A percentile compares a stretch with the other conserved stretches of the same genome.
These are phyloP conservation scores for Exophiala phaeomuriformis DNA, from an alignment of 2,329 filamentous ascomycete genomes.

Conservation along the genomic window DNA sequence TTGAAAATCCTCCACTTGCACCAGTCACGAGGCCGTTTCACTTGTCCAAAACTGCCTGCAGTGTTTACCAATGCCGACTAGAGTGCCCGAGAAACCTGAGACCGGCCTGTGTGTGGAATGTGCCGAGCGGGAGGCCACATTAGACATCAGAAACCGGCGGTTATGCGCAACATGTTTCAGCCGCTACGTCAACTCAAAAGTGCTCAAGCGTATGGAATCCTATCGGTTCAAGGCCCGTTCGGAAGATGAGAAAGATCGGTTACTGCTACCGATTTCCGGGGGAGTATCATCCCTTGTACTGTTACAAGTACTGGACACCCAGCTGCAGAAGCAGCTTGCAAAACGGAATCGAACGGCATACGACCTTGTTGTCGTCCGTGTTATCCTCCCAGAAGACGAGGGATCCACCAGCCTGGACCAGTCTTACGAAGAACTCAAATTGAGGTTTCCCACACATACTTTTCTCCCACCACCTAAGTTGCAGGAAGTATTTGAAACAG, in stretches of 20 bases:
- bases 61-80: neutral
- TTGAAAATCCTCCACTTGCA: no score
- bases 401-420: slow-evolving; percentile 24
- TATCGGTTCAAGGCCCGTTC: slow-evolving; percentile 46
- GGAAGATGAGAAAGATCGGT: slow-evolving; percentile 42
- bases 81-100: neutral
- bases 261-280: slow-evolving; percentile 75
- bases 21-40: no score
- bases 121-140: slow-evolving; percentile 42
- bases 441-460: slow-evolving; percentile 58
- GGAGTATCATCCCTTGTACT: slow-evolving; percentile 74
- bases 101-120: slow-evolving; percentile 50
- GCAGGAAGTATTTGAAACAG: slow-evolving; percentile 50
- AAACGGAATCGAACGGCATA: slow-evolving; percentile 58
- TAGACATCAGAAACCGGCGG: slow-evolving; percentile 52
- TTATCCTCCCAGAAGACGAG: slow-evolving; percentile 38
- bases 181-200: slow-evolving; percentile 69
- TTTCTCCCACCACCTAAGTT: slow-evolving; percentile 56
- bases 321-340: slow-evolving; percentile 57
- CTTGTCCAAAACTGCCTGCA: neutral
- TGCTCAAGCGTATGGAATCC: slow-evolving; percentile 66
- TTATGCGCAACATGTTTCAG: slow-evolving; percentile 66
- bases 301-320: slow-evolving; percentile 65
- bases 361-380: slow-evolving; percentile 42
- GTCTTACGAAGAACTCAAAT: slow-evolving; percentile 45